A percentile compares a stretch with the other conserved stretches of the same genome.
Evolutionary conservation across 305 asterid genomes (phyloP).

Genomic region (Solanum chacoense): DNA sequence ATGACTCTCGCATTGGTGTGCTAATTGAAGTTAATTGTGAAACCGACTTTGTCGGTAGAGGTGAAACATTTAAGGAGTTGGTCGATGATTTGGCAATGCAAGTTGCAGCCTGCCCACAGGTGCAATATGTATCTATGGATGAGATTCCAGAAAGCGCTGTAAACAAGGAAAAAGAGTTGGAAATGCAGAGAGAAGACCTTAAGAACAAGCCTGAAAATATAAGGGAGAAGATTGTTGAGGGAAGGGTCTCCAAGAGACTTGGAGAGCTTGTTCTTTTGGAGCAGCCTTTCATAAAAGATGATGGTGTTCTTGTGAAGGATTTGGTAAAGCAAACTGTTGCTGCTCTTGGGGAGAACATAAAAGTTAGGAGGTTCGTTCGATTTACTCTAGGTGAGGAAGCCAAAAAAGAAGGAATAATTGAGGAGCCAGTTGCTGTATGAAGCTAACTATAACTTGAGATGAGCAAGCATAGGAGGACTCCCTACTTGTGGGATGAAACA

Average conservation of each 20-base stretch:
- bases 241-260: conserved; percentile 78
- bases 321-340: conserved; percentile 92
- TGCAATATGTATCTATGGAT: conserved; percentile 59
- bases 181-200: conserved; percentile 91
- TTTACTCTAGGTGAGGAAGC: conserved; percentile 67
- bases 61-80: conserved; percentile 63
- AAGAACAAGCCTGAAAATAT: conserved; percentile 77
- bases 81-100: conserved; percentile 95
- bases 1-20: conserved; percentile 84
- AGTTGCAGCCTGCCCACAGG: conserved; percentile 80
- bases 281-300: conserved; percentile 71
- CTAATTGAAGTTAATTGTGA: conserved; percentile 91
- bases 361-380: conserved; percentile 74
- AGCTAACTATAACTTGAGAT: not conserved
- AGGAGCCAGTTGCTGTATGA: not conserved
- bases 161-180: conserved; percentile 60
- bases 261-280: conserved; percentile 82
- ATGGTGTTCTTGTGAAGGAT: conserved; percentile 62
- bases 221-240: conserved; percentile 77
- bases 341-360: conserved; percentile 80
- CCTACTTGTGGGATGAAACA: not conserved
- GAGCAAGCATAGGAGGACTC: not conserved
- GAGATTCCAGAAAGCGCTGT: conserved; percentile 56
- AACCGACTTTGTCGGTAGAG: conserved; percentile 90
- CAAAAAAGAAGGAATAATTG: not conserved